Evolutionary conservation across 208 protist species (phyloP).

Genomic region (Wallacemonas sp.): DNA sequence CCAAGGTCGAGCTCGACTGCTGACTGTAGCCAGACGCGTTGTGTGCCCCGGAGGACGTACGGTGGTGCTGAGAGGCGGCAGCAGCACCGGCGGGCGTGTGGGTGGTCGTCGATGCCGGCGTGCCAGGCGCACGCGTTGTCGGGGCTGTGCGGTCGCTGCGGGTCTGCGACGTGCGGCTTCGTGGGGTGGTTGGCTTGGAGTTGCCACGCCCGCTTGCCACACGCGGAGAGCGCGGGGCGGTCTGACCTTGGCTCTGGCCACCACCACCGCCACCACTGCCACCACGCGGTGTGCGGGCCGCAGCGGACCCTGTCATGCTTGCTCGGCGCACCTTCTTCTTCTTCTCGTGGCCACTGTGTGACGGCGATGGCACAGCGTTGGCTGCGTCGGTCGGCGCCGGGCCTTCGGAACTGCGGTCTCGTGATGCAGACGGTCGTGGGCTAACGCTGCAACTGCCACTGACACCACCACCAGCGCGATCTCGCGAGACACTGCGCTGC

Average conservation of each 20-base stretch:
- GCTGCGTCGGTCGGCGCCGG: too few species aligned
- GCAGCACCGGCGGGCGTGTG: too few species aligned
- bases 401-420: too few species aligned
- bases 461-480: too few species aligned
- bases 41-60: not conserved
- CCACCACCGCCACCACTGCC: not conserved
- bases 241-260: not conserved
- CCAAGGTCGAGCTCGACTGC: not conserved
- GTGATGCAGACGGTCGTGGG: too few species aligned
- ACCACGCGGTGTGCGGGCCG: not conserved
- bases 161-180: not conserved
- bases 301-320: not conserved
- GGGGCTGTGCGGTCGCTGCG: too few species aligned
- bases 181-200: not conserved
- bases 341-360: not conserved
- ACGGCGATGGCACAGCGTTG: not conserved
- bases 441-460: too few species aligned
- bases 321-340: conserved; percentile 7
- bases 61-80: too few species aligned
- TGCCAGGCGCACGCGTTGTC: too few species aligned
- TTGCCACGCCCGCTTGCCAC: not conserved
- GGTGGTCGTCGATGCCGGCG: too few species aligned
- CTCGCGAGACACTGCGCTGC: conserved; percentile 10
- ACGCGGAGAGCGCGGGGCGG: not conserved
- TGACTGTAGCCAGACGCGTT: not conserved